Evolutionary conservation across 768 basidiomycete species (phyloP), one percentile per base, ranked within the genome.

Genomic region (Auriscalpium vulgare): DNA sequence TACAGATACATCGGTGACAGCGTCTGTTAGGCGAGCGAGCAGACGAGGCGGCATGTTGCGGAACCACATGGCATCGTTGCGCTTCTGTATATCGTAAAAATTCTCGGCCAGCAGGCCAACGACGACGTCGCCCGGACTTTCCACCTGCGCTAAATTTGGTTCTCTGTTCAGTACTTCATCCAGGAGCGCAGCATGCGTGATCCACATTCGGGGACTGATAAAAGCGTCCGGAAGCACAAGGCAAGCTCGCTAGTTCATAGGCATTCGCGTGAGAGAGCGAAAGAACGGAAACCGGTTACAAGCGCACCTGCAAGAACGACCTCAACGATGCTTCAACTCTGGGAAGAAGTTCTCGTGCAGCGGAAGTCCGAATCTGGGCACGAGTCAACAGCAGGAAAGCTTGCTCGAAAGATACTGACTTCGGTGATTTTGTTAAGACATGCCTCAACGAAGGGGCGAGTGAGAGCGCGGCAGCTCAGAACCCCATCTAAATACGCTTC

Each of bases 21-120:
- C 83, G 21, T 82, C 81, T 3, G 81, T 81, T 14, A 88, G 74
- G 36, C 76, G 74, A 35, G 80, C 81, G 10, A 83, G 76, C 8
- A 76, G 77, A 35, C 83, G 81, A 0, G 80, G 75, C 37, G 87
- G 84, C 9, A 85, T 75, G 59, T 81, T 81, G 45, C 77, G 76
- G 58, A 92, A 90, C 36, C 87, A 68, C 78, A 92, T 83, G 2
- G 87, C 87, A 57, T 93, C 88, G 57, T 93, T 94, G 54, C 93
- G 78, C 53, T 78, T 74, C 59, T 79, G 83, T 23, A 93, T 81
- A 62, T 88, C 87, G n/a, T 72, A 70, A 47, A 89, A 77, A 55
- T 84, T 81, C 50, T 81, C 79, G 4, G 76, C 66, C 37, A 91
- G 71, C 1, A 72, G 70, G 47, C 72, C 75, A 48, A 70, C 79